Percentiles rank a stretch among this genome's conserved stretches.
Evolutionary conservation across 228 moss, liverwort and hornwort species (phyloP).

Genomic region (Sphagnum fallax): DNA sequence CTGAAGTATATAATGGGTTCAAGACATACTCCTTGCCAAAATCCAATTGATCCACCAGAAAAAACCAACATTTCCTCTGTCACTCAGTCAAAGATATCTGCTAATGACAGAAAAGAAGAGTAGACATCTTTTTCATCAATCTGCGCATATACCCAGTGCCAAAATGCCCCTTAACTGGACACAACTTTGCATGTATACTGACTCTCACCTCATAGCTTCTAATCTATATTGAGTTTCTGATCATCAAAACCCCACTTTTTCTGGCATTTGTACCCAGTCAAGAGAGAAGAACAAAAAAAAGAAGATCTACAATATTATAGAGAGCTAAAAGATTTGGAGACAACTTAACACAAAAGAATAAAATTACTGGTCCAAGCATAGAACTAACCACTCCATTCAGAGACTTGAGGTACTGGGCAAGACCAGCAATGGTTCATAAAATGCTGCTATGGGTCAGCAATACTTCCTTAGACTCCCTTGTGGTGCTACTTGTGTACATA

Average conservation of each 20-base stretch:
- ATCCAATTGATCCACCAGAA: constrained; percentile 36
- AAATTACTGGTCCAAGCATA: too few species aligned
- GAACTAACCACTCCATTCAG: constrained; percentile 16
- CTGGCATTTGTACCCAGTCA: too few species aligned
- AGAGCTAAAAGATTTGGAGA: too few species aligned
- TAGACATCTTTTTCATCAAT: constrained; percentile 19
- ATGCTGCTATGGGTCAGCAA: constrained; percentile 33
- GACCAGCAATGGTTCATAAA: constrained; percentile 19
- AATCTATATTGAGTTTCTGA: too few species aligned
- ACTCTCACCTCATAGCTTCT: too few species aligned
- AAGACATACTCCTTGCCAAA: constrained; percentile 38
- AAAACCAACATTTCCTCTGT: constrained; percentile 43
- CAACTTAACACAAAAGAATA: too few species aligned
- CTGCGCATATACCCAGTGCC: constrained; percentile 3
- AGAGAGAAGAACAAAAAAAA: too few species aligned
- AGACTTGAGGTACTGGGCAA: constrained; percentile 14
- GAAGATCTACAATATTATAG: too few species aligned
- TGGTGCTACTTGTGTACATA: constrained; percentile 55
- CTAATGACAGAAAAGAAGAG: constrained; percentile 47
- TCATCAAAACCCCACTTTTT: too few species aligned
- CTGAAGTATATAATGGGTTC: too few species aligned
- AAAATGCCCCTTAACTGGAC: too few species aligned
- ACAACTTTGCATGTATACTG: too few species aligned
- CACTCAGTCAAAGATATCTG: constrained; percentile 47
- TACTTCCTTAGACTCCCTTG: constrained; percentile 51